A percentile compares a stretch with the other conserved stretches of the same genome.
phyloP scores from a whole-genome alignment of 768 basidiomycete species.

The Panaeolus cyanescens region DNA sequence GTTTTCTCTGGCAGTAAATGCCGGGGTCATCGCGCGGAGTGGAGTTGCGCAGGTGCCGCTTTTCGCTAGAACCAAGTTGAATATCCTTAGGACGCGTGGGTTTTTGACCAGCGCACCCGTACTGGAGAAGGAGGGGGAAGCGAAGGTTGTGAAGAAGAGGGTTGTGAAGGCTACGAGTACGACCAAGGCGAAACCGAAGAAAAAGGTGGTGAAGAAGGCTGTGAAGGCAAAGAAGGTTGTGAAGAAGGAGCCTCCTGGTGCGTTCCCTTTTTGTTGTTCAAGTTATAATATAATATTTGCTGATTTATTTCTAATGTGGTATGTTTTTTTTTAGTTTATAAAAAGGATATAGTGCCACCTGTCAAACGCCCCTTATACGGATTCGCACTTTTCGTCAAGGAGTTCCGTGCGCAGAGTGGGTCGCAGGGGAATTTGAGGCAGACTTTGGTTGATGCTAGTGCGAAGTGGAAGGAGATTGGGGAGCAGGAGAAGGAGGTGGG shows the following conservation, averaged over 20 bases:
- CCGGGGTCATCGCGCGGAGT: neutral
- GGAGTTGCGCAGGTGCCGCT: neutral
- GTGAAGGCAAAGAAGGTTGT: neutral
- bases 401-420: neutral
- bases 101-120: neutral
- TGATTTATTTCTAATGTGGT: neutral
- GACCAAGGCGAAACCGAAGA: neutral
- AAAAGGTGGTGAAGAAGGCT: neutral
- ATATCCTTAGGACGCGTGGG: neutral
- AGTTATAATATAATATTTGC: neutral
- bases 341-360: conserved; percentile 3
- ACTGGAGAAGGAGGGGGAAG: neutral
- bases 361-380: conserved; percentile 2
- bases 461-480: neutral
- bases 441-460: neutral
- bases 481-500: neutral
- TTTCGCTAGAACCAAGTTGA: no score
- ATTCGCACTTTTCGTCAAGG: neutral
- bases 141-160: neutral
- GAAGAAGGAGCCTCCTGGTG: neutral
- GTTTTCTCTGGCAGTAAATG: neutral
- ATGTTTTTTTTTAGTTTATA: no score
- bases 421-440: neutral
- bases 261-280: neutral
- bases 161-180: neutral